Conservation (phyloP, 2,329 filamentous ascomycete genomes). For the Trichoderma hamatum region DNA sequence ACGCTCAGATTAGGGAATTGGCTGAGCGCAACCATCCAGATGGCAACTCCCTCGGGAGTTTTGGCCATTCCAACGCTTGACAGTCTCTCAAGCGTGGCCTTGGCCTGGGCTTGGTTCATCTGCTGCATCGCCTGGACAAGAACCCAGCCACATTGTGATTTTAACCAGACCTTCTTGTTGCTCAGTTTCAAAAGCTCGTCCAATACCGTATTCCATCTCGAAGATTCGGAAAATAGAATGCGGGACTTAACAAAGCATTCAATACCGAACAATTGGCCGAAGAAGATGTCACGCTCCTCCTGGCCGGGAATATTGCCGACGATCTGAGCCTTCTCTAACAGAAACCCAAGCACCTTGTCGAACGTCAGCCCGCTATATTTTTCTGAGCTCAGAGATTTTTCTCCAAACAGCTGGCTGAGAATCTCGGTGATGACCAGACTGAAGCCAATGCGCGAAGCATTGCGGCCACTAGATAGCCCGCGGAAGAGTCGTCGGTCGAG, state of each 20-base stretch:
- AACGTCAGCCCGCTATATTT: slow-evolving; percentile 60
- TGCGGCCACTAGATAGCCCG: slow-evolving; percentile 86
- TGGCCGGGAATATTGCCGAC: slow-evolving; percentile 61
- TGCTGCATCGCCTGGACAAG: slow-evolving; percentile 72
- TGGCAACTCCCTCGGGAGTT: slow-evolving; percentile 84
- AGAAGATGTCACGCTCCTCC: slow-evolving; percentile 82
- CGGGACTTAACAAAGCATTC: slow-evolving; percentile 83
- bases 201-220: slow-evolving; percentile 69
- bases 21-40: slow-evolving; percentile 76
- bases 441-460: slow-evolving; percentile 85
- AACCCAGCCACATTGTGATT: slow-evolving; percentile 83
- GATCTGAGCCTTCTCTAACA: slow-evolving; percentile 59
- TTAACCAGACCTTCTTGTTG: slow-evolving; percentile 83
- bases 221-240: slow-evolving; percentile 64
- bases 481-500: slow-evolving; percentile 74
- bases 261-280: slow-evolving; percentile 84
- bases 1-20: slow-evolving; percentile 65
- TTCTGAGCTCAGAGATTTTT: slow-evolving; percentile 47
- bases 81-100: slow-evolving; percentile 65
- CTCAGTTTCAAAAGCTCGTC: slow-evolving; percentile 73
- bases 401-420: slow-evolving; percentile 68
- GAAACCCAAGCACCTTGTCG: slow-evolving; percentile 55
- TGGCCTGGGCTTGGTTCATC: slow-evolving; percentile 60
- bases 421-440: slow-evolving; percentile 86
- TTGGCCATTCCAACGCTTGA: slow-evolving; percentile 68